Percentiles rank a stretch among this genome's conserved stretches.
phyloP scores from a whole-genome alignment of 495 filamentous ascomycete genomes.

The Daldinia grandis region DNA sequence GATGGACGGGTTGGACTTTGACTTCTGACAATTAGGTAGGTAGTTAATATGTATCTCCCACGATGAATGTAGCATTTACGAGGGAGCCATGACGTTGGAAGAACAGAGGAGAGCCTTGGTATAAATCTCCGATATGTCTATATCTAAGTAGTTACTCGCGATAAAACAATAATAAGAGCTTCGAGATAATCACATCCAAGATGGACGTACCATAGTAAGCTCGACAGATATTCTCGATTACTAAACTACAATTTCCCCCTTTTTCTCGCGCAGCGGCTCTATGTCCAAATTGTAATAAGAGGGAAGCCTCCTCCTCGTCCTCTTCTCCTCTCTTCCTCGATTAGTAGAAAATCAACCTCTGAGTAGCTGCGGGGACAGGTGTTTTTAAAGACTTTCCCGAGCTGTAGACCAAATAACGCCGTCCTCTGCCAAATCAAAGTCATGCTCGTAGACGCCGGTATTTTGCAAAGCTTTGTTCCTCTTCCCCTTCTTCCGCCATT shows the following conservation, averaged over 20 bases:
- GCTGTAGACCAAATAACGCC: conserved; percentile 34
- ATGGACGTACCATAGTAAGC: background rate
- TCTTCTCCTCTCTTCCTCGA: conserved; percentile 2
- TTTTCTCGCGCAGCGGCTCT: background rate
- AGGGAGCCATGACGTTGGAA: too few species aligned
- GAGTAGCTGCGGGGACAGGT: conserved; percentile 2
- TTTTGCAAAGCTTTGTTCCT: conserved; percentile 13
- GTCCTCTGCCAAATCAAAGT: conserved; percentile 34
- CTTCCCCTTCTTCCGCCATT: background rate
- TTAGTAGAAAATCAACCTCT: conserved; percentile 14
- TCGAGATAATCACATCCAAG: background rate
- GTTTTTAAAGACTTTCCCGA: background rate
- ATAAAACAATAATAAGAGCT: too few species aligned
- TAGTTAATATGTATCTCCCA: too few species aligned
- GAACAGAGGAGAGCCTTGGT: too few species aligned
- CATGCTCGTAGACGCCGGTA: conserved; percentile 39
- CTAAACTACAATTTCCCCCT: background rate
- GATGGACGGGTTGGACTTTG: too few species aligned
- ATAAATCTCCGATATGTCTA: too few species aligned
- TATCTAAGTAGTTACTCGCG: too few species aligned
- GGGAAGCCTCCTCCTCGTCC: background rate
- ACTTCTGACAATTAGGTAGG: too few species aligned
- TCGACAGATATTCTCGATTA: background rate
- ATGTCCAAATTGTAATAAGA: background rate
- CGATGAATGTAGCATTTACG: too few species aligned